These are phyloP conservation scores for Geoglossum cookeanum DNA, from an alignment of 2,329 filamentous ascomycete species.

Conservation along the genomic window DNA sequence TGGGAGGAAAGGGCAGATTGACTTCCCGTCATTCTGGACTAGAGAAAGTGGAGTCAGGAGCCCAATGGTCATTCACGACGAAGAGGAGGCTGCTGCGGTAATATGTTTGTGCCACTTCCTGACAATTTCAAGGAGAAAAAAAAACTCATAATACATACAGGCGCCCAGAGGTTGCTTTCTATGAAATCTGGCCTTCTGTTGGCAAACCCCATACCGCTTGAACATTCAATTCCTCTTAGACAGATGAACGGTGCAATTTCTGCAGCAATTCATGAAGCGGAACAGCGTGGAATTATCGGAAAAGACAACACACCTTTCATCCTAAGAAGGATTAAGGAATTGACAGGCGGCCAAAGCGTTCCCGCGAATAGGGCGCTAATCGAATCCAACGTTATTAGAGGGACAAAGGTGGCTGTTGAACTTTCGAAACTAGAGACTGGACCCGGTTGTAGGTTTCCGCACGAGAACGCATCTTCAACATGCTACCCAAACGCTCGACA, in stretches of 20 bases:
- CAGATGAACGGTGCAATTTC: slow-evolving; percentile 54
- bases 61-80: slow-evolving; percentile 53
- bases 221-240: slow-evolving; percentile 46
- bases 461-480: too few relatives aligned
- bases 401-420: slow-evolving; percentile 44
- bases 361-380: slow-evolving; percentile 54
- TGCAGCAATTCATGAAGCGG: slow-evolving; percentile 45
- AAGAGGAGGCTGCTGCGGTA: slow-evolving; percentile 74
- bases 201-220: slow-evolving; percentile 66
- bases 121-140: slow-evolving; percentile 3
- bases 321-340: slow-evolving; percentile 55
- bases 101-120: slow-evolving; percentile 34
- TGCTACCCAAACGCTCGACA: background rate
- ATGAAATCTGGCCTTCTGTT: slow-evolving; percentile 69
- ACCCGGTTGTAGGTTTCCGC: slow-evolving; percentile 6
- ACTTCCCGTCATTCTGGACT: slow-evolving; percentile 88
- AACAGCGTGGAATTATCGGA: slow-evolving; percentile 46
- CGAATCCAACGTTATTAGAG: slow-evolving; percentile 45
- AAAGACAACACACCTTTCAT: slow-evolving; percentile 74
- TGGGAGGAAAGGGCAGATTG: slow-evolving; percentile 47
- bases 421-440: slow-evolving; percentile 32
- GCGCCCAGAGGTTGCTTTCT: slow-evolving; percentile 52
- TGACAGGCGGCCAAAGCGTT: slow-evolving; percentile 54
- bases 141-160: slow-evolving; percentile 16
- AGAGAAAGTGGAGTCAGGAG: slow-evolving; percentile 69